Conservation (phyloP, 495 filamentous ascomycete species). For the Penicillium paradoxum region DNA sequence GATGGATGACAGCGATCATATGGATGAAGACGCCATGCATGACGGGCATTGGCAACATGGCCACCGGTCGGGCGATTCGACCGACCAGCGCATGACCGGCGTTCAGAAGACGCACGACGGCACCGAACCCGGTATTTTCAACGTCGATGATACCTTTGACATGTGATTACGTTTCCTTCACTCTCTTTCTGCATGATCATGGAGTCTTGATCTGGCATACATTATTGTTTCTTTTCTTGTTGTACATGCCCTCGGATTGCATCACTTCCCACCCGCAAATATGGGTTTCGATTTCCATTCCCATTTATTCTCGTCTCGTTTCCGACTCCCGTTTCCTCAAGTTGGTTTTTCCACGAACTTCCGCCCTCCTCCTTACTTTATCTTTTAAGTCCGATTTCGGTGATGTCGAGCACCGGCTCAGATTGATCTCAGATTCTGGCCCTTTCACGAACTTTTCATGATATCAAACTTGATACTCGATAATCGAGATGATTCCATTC, state of each 20-base stretch:
- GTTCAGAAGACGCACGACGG: slow-evolving; percentile 61
- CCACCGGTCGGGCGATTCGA: slow-evolving; percentile 32
- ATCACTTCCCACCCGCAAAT: slow-evolving; percentile 20
- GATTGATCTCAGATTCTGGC: neutral
- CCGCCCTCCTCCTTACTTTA: neutral
- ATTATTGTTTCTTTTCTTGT: slow-evolving; percentile 27
- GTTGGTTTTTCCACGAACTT: neutral
- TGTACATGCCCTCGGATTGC: slow-evolving; percentile 38
- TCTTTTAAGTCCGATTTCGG: neutral
- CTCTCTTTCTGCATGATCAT: slow-evolving; percentile 36
- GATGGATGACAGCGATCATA: slow-evolving; percentile 54
- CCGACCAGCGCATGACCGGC: slow-evolving; percentile 66
- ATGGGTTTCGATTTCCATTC: slow-evolving; percentile 20
- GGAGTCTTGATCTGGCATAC: slow-evolving; percentile 40
- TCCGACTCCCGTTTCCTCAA: slow-evolving; percentile 4
- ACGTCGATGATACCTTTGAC: slow-evolving; percentile 66
- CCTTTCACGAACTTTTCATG: neutral
- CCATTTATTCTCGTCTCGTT: slow-evolving; percentile 9
- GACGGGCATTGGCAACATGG: slow-evolving; percentile 43
- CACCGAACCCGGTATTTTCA: slow-evolving; percentile 65
- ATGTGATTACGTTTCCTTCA: slow-evolving; percentile 44
- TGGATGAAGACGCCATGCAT: slow-evolving; percentile 69
- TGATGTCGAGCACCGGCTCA: neutral
- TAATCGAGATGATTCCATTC: neutral
- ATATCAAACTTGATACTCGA: neutral